Conservation (phyloP, 208 protist species). For the Polymyxa betae region DNA sequence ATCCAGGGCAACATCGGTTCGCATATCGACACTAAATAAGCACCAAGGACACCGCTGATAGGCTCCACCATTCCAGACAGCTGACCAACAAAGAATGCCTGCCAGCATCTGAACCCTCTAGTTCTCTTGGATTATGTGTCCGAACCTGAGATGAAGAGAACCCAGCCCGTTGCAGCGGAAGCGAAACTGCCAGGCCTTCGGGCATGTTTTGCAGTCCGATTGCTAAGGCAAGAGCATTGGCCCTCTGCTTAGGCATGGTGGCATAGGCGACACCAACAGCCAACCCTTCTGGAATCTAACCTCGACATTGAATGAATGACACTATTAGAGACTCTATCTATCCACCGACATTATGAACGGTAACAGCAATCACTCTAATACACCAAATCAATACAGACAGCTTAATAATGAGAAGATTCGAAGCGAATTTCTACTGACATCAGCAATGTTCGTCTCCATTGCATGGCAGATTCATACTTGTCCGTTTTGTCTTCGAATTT, state of each 20-base stretch:
- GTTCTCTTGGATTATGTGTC: background rate
- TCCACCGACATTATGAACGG: constrained; percentile 65
- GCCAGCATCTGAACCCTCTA: background rate
- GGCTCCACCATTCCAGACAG: constrained; percentile 69
- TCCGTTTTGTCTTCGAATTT: background rate
- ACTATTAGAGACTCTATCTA: background rate
- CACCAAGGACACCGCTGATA: constrained; percentile 63
- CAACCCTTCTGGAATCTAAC: constrained; percentile 38
- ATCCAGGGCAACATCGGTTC: constrained; percentile 66
- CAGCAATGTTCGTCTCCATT: constrained; percentile 30
- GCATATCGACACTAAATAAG: constrained; percentile 42
- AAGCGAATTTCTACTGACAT: background rate
- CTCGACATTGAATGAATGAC: background rate
- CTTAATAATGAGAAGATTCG: background rate
- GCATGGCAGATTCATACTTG: constrained; percentile 12
- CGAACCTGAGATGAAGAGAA: background rate
- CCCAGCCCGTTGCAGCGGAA: constrained; percentile 24
- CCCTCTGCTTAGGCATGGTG: background rate
- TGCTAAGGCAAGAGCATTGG: constrained; percentile 62
- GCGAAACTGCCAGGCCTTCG: constrained; percentile 67
- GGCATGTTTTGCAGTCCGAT: constrained; percentile 71
- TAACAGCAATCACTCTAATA: constrained; percentile 66
- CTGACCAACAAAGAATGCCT: constrained; percentile 67
- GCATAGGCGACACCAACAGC: constrained; percentile 62
- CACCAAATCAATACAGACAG: background rate